Evolutionary conservation across 768 basidiomycete genomes (phyloP), one percentile per base, ranked within the genome.

Genomic region (Chalciporus chontae): DNA sequence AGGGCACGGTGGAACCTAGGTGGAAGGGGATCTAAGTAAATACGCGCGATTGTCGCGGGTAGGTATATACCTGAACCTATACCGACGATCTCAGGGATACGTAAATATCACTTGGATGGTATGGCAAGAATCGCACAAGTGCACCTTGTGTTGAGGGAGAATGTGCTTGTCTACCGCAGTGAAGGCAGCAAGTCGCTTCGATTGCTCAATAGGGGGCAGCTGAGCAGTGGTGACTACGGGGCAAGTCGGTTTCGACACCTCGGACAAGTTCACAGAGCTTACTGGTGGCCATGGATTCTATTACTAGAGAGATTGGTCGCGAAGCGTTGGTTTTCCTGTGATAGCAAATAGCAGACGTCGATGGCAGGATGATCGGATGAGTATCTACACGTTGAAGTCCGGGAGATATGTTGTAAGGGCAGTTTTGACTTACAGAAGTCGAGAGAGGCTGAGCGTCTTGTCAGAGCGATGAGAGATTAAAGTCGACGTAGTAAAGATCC

Each of bases 91-190:
- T 93, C 42, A 11, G 15, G 31, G 23, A 2, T 11, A 3, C 3
- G 41, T 58, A 37, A 45, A 51, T 24, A 53, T 18, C 23, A 40
- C 23, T 34, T 24, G 27, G n/a, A 29, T 14, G 50, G 29, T 44
- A 7, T 32, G 9, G 11, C 4, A 42, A 26, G 43, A 39, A 41
- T 44, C 8, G 13, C 18, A 24, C n/a, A 6, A n/a, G 67, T 77
- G 50, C 58, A 89, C 94, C 74, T 84, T 86, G 70, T 97, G 87
- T 58, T 91, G 78, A 23, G 85, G 80, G 48, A 77, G 77, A 27
- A 99, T 77, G 70, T 97, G 88, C 43, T 82, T 78, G 65, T 98
- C 95, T 2, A 99, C 95, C 0, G 96, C 96, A 1, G 90, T 88
- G 71, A 83, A 94, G 3, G 96, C 96, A 8, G 96, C 96, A 15